Evolutionary conservation across 2,329 filamentous ascomycete genomes (phyloP), one percentile per base, ranked within the genome.

Genomic region (Zasmidium angulare): DNA sequence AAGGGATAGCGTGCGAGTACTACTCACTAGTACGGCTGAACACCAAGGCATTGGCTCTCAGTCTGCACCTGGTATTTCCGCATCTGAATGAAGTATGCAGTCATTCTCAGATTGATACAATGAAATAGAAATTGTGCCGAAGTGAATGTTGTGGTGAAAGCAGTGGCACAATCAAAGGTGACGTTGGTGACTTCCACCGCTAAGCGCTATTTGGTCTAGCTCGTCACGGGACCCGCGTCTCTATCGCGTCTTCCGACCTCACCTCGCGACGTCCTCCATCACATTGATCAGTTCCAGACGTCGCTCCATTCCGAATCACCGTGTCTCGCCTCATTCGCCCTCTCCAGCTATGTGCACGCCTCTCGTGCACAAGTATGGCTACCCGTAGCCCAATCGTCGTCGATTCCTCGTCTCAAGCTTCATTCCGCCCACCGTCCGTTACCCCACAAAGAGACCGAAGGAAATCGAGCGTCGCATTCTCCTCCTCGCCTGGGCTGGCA

Each of bases 361-460:
- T 19, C 19, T 12, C 53, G 26, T 46, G 36, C 21, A 23, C 49
- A 36, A 64, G n/a, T 53, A 68, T 68, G 66, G 56, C 66, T 24
- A 59, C 55, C 43, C 57, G 40, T 24, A 67, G 61, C 48, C 66
- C 68, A 17, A 63, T 69, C 46, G 59, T 65, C 21, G 62, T 70
- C 21, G 46, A 63, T 48, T 68, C 66, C 24, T 68, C 68, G 29
- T 66, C 67, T 20, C 59, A 63, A 26, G 49, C 48, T 46, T 36
- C 58, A 49, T 64, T 64, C 50, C 61, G 56, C 23, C 20, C 55
- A n/a, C 61, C 64, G 11, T 62, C 64, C 10, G 56, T 57, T 22
- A 64, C 65, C 20, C 65, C 66, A 31, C 66, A 57, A 29, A 61
- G 29, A 26, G 40, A 52, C 20, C 58, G 43, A 20, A 59, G 47